Base-by-base conservation (phyloP, 805 yeast species). In the Wickerhamomyces canadensis region DNA sequence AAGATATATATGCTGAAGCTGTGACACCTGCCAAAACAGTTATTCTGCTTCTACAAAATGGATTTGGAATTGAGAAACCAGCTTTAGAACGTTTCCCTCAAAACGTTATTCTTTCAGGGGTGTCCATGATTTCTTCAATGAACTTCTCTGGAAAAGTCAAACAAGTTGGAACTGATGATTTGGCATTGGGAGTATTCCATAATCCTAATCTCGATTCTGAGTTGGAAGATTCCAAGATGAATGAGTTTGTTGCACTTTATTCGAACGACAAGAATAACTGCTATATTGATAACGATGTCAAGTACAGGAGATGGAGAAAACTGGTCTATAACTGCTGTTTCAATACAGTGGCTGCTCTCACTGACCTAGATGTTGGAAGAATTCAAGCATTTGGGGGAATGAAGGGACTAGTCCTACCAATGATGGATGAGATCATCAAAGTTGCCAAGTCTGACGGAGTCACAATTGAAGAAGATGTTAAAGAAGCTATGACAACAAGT, bases 371-470 rank as follows among this genome's bases (percentile, higher is more conserved):
- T 47, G 67, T 71, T n/a, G 83, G 80, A 15, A 65, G 83, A 34
- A 47, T 76, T 22, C 66, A 59, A 40, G 54, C 64, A 22, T 55
- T 69, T 19, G 78, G 76, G 5, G 67, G 69, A 11, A 50, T 62
- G 19, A 62, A 65, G 11, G 37, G 58, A 0, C 45, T 76, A 13
- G 56, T 71, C 8, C 44, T 60, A 26, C 86, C 85, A 4, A 82
- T 84, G 0, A 81, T 81, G 88, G 57, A 64, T 26, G 94, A 84
- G 56, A 67, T 84, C 14, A 56, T 72, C 16, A 68, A 67, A 4
- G 71, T 83, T 41, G 94, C 95, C 10, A 73, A 71, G 35, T 75
- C 84, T 9, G 89, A 80, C 41, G 85, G 85, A 0, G 69, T 73
- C 26, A 65, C 63, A 4, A 51, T 84, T 23, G 76, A 77, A 1